Percentiles rank a stretch among this genome's conserved stretches.
Conservation (phyloP, 345 rosid species). For the Melaleuca alternifolia region DNA sequence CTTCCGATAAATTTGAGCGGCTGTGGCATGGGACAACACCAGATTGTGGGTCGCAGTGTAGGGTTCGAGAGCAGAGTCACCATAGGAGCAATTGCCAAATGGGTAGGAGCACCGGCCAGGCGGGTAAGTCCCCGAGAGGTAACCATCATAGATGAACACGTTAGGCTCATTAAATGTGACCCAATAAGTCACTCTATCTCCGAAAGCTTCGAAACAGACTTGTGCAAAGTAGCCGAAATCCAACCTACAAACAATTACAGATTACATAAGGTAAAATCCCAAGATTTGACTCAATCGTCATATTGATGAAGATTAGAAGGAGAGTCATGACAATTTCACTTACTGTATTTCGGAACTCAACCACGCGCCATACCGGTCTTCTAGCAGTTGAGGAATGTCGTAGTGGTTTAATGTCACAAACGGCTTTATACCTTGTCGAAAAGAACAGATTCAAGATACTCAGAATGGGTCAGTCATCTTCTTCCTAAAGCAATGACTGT, state of each 20-base stretch:
- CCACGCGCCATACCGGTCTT: slow-evolving; percentile 14
- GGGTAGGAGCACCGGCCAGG: slow-evolving; percentile 44
- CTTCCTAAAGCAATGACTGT: background rate
- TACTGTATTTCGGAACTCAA: slow-evolving; percentile 16
- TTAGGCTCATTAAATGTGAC: slow-evolving; percentile 54
- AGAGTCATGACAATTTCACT: background rate
- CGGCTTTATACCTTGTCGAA: slow-evolving; percentile 7
- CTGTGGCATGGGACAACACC: slow-evolving; percentile 25
- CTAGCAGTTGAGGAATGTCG: slow-evolving; percentile 10
- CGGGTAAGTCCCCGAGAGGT: slow-evolving; percentile 22
- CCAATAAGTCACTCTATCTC: slow-evolving; percentile 60
- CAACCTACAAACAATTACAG: slow-evolving; percentile 23
- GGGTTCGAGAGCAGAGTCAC: slow-evolving; percentile 45
- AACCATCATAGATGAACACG: slow-evolving; percentile 11
- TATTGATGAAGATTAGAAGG: background rate
- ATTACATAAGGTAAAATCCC: background rate
- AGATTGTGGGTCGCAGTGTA: slow-evolving; percentile 47
- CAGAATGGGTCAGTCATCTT: background rate
- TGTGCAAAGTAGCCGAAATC: slow-evolving; percentile 47
- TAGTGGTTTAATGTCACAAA: slow-evolving; percentile 14
- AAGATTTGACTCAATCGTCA: slow-evolving; percentile 8
- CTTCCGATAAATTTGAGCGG: slow-evolving; percentile 8
- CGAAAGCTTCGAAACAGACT: slow-evolving; percentile 47
- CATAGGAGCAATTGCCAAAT: slow-evolving; percentile 32
- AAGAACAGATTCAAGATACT: background rate